Percentiles rank a stretch among this genome's conserved stretches.
Evolutionary conservation across 805 yeast genomes (phyloP).

Genomic region (Huiozyma naganishii): DNA sequence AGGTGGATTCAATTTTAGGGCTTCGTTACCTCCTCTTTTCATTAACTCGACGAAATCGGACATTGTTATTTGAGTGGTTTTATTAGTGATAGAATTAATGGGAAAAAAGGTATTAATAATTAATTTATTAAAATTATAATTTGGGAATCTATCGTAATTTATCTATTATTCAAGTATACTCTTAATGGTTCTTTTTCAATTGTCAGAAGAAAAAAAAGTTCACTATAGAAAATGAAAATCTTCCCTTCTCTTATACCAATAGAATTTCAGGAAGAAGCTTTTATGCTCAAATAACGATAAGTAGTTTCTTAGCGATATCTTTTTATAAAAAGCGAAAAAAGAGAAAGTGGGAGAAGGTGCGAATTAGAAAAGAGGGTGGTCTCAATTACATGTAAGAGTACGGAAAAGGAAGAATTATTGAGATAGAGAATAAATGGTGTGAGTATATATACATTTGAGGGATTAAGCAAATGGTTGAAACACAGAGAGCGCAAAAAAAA

Average conservation of each 20-base stretch:
- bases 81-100: neutral
- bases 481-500: no score
- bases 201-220: neutral
- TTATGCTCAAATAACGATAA: no score
- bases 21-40: conserved; percentile 31
- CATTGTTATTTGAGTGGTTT: conserved; percentile 3
- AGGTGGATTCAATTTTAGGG: conserved; percentile 36
- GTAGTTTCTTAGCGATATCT: no score
- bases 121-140: neutral
- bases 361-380: no score
- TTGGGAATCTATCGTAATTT: neutral
- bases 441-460: neutral
- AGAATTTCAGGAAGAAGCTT: no score
- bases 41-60: conserved; percentile 10
- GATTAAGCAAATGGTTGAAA: neutral
- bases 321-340: neutral
- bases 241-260: no score
- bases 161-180: no score
- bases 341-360: neutral
- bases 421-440: neutral
- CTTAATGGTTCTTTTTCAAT: no score
- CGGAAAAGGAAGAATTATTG: neutral
- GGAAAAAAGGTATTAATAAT: neutral
- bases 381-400: neutral
- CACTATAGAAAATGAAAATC: no score